Percentiles rank a stretch among this genome's conserved stretches.
These are phyloP conservation scores for Candida tropicalis DNA, from an alignment of 1,139 yeast species.

Conservation along the genomic window DNA sequence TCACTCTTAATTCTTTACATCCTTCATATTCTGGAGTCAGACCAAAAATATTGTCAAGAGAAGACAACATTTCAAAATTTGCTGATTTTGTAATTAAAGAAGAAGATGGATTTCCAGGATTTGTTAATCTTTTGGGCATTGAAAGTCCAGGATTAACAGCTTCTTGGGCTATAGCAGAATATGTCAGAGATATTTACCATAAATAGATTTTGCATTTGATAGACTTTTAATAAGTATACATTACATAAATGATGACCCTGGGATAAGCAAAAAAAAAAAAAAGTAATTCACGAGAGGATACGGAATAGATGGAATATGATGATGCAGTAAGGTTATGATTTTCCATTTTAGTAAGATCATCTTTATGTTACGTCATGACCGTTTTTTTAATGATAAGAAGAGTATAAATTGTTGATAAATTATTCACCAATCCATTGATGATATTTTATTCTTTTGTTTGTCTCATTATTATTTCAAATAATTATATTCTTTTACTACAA, in stretches of 20 bases:
- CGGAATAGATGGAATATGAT: too few species aligned
- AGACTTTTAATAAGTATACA: too few species aligned
- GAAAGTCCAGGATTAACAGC: conserved; percentile 92
- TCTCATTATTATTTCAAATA: not conserved
- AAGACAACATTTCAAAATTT: conserved; percentile 43
- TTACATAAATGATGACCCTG: too few species aligned
- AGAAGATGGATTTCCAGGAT: conserved; percentile 71
- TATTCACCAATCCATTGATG: too few species aligned
- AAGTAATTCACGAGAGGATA: too few species aligned
- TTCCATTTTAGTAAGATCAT: too few species aligned
- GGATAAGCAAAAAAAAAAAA: too few species aligned
- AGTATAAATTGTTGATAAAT: too few species aligned
- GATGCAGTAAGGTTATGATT: too few species aligned
- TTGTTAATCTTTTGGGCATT: conserved; percentile 76
- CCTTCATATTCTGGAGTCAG: conserved; percentile 83
- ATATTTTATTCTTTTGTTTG: not conserved
- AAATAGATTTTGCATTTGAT: conserved; percentile 14
- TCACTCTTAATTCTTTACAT: conserved; percentile 52
- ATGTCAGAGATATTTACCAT: conserved; percentile 53
- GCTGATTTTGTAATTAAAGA: conserved; percentile 74
- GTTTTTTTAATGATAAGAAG: too few species aligned
- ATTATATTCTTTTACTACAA: too few species aligned
- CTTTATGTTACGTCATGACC: too few species aligned
- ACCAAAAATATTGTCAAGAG: conserved; percentile 64
- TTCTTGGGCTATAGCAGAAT: conserved; percentile 77